Evolutionary conservation across 2,329 filamentous ascomycete genomes (phyloP).

Genomic region (Cytospora piceae): DNA sequence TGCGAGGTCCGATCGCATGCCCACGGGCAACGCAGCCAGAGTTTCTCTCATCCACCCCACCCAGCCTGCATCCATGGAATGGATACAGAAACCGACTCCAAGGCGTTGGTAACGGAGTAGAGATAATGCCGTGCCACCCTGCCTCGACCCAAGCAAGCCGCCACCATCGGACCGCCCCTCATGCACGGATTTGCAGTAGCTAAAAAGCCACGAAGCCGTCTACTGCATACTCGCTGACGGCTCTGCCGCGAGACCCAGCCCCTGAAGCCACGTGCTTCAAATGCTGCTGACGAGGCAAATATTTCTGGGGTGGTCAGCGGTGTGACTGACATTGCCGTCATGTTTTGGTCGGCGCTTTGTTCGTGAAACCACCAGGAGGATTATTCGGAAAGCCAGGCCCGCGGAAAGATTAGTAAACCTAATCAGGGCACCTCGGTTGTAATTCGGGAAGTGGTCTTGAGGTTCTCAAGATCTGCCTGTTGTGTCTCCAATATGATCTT

Average conservation of each 20-base stretch:
- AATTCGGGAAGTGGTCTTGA: conserved; percentile 4
- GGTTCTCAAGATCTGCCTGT: not conserved
- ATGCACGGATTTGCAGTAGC: conserved; percentile 12
- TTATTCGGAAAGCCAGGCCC: not conserved
- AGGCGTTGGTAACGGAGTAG: conserved; percentile 2
- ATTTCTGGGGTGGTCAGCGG: conserved; percentile 25
- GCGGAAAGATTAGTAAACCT: not conserved
- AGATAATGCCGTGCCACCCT: conserved; percentile 11
- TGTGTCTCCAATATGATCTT: not conserved
- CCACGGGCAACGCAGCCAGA: not conserved
- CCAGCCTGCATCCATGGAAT: not conserved
- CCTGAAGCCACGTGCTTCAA: conserved; percentile 25
- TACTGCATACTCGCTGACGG: conserved; percentile 12
- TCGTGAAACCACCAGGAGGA: not conserved
- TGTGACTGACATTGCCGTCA: conserved; percentile 28
- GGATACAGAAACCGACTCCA: conserved; percentile 10
- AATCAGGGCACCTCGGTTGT: conserved; percentile 6
- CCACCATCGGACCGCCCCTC: conserved; percentile 17
- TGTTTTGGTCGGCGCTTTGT: not conserved
- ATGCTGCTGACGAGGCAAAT: conserved; percentile 12
- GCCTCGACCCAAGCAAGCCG: conserved; percentile 7
- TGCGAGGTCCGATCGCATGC: conserved; percentile 17
- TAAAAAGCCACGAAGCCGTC: conserved; percentile 7
- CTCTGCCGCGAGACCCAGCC: conserved; percentile 17
- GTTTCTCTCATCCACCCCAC: not conserved